These are phyloP conservation scores for Myxozyma vanderwaltii DNA, from an alignment of 805 yeast genomes.

Conservation along the genomic window DNA sequence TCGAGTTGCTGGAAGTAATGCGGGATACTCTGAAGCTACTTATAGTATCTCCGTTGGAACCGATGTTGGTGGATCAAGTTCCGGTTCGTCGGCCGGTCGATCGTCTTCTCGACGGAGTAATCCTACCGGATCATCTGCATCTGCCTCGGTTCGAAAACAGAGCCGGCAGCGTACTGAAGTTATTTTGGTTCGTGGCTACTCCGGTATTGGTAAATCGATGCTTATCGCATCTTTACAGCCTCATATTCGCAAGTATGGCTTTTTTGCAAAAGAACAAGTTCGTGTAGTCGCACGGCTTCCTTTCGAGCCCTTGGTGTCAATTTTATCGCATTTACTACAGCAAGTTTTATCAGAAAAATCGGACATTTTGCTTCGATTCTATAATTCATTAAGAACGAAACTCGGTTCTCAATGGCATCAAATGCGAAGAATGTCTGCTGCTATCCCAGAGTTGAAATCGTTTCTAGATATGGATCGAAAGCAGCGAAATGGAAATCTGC, in stretches of 20 bases:
- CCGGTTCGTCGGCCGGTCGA: neutral
- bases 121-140: neutral
- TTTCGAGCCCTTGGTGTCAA: slow-evolving; percentile 17
- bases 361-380: slow-evolving; percentile 11
- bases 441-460: slow-evolving; percentile 23
- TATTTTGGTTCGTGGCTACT: slow-evolving; percentile 21
- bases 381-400: slow-evolving; percentile 2
- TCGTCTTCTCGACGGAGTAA: neutral
- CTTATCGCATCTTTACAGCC: slow-evolving; percentile 21
- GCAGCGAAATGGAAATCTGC: neutral
- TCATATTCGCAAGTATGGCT: slow-evolving; percentile 22
- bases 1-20: neutral
- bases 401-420: slow-evolving; percentile 26
- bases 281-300: slow-evolving; percentile 2
- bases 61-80: neutral
- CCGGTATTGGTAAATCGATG: slow-evolving; percentile 32
- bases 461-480: slow-evolving; percentile 13
- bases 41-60: slow-evolving; percentile 1
- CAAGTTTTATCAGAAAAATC: slow-evolving; percentile 31
- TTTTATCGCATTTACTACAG: slow-evolving; percentile 16
- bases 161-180: slow-evolving; percentile 18
- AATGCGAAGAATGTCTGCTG: slow-evolving; percentile 4
- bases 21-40: slow-evolving; percentile 1
- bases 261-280: slow-evolving; percentile 4
- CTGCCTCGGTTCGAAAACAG: neutral